Evolutionary conservation across 2,329 filamentous ascomycete species (phyloP).

Genomic region (Penicillium sp.): DNA sequence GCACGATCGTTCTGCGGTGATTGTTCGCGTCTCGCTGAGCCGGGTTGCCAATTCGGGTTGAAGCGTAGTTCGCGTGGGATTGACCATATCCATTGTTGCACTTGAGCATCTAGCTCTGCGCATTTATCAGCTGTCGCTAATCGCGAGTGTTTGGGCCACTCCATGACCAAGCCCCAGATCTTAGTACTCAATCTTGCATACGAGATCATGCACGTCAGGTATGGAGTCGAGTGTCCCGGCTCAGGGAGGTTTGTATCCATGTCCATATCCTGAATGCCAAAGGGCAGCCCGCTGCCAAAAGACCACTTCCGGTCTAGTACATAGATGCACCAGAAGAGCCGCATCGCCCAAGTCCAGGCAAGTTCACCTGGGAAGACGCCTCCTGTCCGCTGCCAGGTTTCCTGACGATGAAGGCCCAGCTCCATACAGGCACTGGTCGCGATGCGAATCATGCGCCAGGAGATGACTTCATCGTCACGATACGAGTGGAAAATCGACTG

Average conservation of each 20-base stretch:
- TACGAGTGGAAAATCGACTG: conserved; percentile 44
- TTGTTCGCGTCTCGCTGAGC: background rate
- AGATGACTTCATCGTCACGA: conserved; percentile 53
- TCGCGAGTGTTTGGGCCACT: conserved; percentile 37
- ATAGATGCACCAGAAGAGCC: conserved; percentile 55
- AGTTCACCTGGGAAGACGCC: conserved; percentile 41
- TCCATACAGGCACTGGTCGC: conserved; percentile 51
- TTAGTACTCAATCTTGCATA: conserved; percentile 51
- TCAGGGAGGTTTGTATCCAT: conserved; percentile 53
- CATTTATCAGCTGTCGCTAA: conserved; percentile 42
- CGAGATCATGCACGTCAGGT: conserved; percentile 52
- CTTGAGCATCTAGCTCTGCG: conserved; percentile 44
- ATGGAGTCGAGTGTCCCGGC: conserved; percentile 42
- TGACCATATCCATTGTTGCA: conserved; percentile 50
- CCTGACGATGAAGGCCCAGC: conserved; percentile 51
- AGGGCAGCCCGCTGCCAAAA: conserved; percentile 54
- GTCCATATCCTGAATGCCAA: conserved; percentile 52
- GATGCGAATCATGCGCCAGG: conserved; percentile 52
- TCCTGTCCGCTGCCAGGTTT: conserved; percentile 41
- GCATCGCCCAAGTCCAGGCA: conserved; percentile 37
- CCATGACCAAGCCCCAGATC: conserved; percentile 49
- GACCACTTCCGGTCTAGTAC: conserved; percentile 56
- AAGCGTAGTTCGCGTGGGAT: conserved; percentile 48
- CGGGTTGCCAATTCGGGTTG: conserved; percentile 29
- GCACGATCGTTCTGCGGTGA: conserved; percentile 34